A percentile compares a stretch with the other conserved stretches of the same genome.
phyloP scores from a whole-genome alignment of 768 basidiomycete genomes.

The Multifurca ochricompacta region DNA sequence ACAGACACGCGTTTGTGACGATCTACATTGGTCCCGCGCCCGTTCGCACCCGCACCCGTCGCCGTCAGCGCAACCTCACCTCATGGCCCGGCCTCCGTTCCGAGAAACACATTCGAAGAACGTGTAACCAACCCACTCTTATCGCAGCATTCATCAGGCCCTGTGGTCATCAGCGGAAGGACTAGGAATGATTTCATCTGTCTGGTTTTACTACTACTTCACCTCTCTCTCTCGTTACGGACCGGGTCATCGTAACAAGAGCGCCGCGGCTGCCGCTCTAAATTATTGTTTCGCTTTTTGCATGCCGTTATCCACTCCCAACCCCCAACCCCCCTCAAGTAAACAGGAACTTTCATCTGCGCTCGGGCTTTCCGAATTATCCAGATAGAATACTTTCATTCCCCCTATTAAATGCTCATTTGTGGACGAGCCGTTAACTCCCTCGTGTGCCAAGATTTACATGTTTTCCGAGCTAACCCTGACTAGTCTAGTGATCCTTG shows the following conservation, averaged over 20 bases:
- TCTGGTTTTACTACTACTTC: neutral
- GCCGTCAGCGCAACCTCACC: too few species aligned
- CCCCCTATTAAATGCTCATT: neutral
- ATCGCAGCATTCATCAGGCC: neutral
- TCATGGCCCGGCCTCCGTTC: too few species aligned
- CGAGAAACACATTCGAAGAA: too few species aligned
- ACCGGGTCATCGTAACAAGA: neutral
- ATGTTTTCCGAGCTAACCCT: neutral
- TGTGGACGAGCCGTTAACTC: neutral
- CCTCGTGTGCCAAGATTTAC: neutral
- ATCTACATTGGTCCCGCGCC: neutral
- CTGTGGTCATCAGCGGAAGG: neutral
- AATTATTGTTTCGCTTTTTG: neutral
- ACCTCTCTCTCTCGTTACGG: neutral
- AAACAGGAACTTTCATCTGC: neutral
- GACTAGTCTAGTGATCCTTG: neutral
- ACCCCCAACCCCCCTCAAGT: neutral
- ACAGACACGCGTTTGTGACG: constrained; percentile 5
- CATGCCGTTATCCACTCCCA: neutral
- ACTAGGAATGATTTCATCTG: neutral
- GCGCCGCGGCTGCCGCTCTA: constrained; percentile 2
- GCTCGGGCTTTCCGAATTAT: neutral
- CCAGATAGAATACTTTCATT: neutral
- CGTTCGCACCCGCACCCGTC: too few species aligned
- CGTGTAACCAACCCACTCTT: too few species aligned